Conservation (phyloP, 352 stramenopile genomes). For the Pythium phragmitis region DNA sequence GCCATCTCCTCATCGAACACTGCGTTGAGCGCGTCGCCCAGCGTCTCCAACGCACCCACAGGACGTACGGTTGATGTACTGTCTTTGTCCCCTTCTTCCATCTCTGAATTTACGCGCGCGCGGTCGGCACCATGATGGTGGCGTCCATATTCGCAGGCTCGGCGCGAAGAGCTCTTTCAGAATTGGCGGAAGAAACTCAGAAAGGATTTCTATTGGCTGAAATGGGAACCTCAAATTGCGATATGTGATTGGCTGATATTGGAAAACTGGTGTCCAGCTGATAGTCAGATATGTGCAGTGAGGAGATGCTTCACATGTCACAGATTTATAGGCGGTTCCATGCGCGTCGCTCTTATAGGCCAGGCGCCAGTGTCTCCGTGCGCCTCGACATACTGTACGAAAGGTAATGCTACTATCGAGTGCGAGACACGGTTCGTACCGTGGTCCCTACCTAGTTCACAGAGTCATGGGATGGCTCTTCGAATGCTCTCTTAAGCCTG, state of each 20-base stretch:
- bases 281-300: background rate
- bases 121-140: background rate
- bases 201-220: background rate
- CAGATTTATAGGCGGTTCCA: background rate
- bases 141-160: background rate
- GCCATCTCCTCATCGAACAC: constrained; percentile 16
- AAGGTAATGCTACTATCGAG: too few relatives aligned
- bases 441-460: too few relatives aligned
- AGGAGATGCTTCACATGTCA: background rate
- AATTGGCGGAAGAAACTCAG: constrained; percentile 1
- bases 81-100: background rate
- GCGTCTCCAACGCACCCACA: constrained; percentile 5
- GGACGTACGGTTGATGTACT: background rate
- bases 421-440: too few relatives aligned
- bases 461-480: too few relatives aligned
- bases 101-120: background rate
- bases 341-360: too few relatives aligned
- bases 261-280: background rate
- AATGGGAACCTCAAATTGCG: background rate
- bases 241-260: background rate
- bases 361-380: too few relatives aligned
- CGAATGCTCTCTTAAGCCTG: too few relatives aligned
- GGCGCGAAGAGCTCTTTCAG: constrained; percentile 14
- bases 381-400: too few relatives aligned
- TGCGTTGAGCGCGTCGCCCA: constrained; percentile 11